Base-by-base conservation (phyloP, 768 basidiomycete species). In the Daedaleopsis sinensis region DNA sequence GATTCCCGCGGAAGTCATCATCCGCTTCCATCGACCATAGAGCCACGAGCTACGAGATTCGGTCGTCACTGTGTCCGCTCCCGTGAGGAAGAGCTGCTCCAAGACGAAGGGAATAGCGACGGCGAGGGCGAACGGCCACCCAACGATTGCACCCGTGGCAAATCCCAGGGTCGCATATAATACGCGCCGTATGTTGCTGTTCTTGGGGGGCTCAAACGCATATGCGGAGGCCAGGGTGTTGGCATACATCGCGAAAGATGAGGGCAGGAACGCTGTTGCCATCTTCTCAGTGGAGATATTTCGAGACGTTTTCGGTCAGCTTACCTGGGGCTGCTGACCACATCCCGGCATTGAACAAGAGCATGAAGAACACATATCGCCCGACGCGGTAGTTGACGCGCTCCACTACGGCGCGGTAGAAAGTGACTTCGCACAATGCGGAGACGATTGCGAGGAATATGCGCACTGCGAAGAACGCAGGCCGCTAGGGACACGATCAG, bases 61-160 rank as follows among this genome's bases (percentile, higher is more conserved):
- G 4, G 82, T 69, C 35, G 82, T 71, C 27, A 90, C 85, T 42
- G 74, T 73, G 67, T 97, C 95, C 9, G 80, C 83, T 42, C 90
- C 88, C 56, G 79, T 84, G 23, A 96, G 72, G 69, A 94, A 91
- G 21, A 98, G 77, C 72, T 98, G 94, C 72, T 98, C 97, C 49
- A 93, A 73, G 13, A 96, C 85, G 67, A 96, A 96, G 1, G 97
- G 97, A 15, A 97, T 76, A 0, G 93, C 86, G 8, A 98, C 80
- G 0, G 92, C 87, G 18, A 94, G 80, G n/a, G 92, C 81, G 72
- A 99, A 99, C 7, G 97, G 97, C 97, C 97, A 99, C 6, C 96
- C 97, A 37, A 98, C 84, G 52, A 98, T 84, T 1, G 88, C 93
- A 6, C 93, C 96, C 7, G 86, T 71, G 1, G 92, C 93, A 71